phyloP scores from a whole-genome alignment of 345 rosid species.

The Brassica nigra region DNA sequence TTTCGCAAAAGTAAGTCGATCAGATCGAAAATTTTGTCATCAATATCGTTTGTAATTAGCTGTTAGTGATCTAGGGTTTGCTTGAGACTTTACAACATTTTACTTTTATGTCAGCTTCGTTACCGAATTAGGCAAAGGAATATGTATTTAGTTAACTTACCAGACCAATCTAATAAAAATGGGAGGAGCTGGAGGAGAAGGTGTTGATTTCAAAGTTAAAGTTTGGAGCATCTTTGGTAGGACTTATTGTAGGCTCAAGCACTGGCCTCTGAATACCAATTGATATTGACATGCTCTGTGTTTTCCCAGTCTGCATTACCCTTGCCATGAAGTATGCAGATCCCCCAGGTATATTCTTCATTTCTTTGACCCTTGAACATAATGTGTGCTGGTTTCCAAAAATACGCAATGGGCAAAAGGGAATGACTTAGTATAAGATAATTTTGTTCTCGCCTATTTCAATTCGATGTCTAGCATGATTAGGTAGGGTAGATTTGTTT shows the following conservation, averaged over 20 bases:
- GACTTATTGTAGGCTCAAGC: slow-evolving; percentile 92
- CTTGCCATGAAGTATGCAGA: slow-evolving; percentile 86
- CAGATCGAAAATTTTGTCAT: neutral
- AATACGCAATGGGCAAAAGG: neutral
- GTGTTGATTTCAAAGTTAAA: slow-evolving; percentile 81
- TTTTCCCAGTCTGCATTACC: slow-evolving; percentile 83
- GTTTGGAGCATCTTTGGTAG: slow-evolving; percentile 98
- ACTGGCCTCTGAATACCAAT: slow-evolving; percentile 86
- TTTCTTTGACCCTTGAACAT: neutral
- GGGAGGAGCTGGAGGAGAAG: slow-evolving; percentile 80
- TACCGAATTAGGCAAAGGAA: slow-evolving; percentile 17
- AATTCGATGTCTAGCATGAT: neutral
- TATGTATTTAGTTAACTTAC: slow-evolving; percentile 20
- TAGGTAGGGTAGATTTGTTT: neutral
- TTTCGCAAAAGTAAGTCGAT: slow-evolving; percentile 25
- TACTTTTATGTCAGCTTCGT: neutral
- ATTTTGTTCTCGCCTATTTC: neutral
- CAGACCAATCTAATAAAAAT: slow-evolving; percentile 30
- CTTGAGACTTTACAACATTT: neutral
- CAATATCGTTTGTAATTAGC: slow-evolving; percentile 4
- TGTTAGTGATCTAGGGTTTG: slow-evolving; percentile 28
- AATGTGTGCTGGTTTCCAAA: neutral
- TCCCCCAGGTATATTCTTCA: slow-evolving; percentile 65
- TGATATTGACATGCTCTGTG: slow-evolving; percentile 83
- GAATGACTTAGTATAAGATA: neutral